Evolutionary conservation across 2,329 filamentous ascomycete species (phyloP).

Genomic region (Ophiostoma sp.): DNA sequence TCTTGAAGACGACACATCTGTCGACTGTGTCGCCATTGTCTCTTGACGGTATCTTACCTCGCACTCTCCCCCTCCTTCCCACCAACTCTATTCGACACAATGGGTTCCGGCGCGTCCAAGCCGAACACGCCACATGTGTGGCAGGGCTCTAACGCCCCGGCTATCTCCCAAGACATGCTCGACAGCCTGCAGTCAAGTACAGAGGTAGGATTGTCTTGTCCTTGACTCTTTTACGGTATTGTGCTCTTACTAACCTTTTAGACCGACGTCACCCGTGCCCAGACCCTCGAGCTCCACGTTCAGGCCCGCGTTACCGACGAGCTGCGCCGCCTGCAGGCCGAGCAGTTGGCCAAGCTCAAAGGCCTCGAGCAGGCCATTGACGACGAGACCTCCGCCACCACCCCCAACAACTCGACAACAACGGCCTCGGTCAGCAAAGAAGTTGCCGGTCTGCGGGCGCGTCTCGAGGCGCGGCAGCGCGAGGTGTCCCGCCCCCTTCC

Average conservation of each 20-base stretch:
- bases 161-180: constrained; percentile 76
- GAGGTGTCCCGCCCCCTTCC: constrained; percentile 65
- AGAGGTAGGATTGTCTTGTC: constrained; percentile 64
- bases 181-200: constrained; percentile 80
- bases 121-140: constrained; percentile 51
- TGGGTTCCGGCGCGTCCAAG: constrained; percentile 61
- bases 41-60: neutral
- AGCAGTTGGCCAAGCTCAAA: constrained; percentile 68
- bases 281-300: constrained; percentile 81
- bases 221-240: neutral
- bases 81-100: constrained; percentile 38
- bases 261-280: constrained; percentile 86
- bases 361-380: constrained; percentile 42
- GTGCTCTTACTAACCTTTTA: constrained; percentile 41
- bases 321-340: constrained; percentile 73
- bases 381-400: neutral
- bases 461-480: constrained; percentile 64
- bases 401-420: neutral
- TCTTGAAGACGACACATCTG: neutral
- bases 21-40: neutral
- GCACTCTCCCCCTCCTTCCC: neutral
- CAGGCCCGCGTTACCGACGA: constrained; percentile 84
- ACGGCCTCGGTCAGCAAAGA: constrained; percentile 55
- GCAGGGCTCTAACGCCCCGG: constrained; percentile 51
- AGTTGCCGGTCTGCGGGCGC: constrained; percentile 57